Evolutionary conservation across 805 yeast species (phyloP), one percentile per base, ranked within the genome.

Genomic region (Myxozyma neglecta): DNA sequence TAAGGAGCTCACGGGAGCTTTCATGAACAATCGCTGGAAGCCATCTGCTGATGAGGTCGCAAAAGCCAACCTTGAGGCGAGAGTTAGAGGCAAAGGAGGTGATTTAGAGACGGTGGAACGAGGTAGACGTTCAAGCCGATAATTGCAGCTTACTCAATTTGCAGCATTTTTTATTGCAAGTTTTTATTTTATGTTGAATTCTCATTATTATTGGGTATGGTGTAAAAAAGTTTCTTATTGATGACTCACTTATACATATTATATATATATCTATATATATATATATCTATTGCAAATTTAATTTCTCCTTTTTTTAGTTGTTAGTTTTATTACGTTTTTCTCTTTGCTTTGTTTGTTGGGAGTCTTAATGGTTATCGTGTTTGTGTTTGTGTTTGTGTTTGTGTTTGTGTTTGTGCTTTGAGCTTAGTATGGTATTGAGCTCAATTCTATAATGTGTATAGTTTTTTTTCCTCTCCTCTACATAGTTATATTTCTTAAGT

Each of bases 21-120:
- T 60, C 44, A 35, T 56, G 63, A 53, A 58, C n/a, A 58, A 58
- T 14, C 56, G 62, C 46, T 47, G 57, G 51, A 52, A 53, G 34
- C n/a, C 37, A 13, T 24, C 55, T 40, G 46, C 20, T 10, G 35
- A 18, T 24, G 55, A 51, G 7, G 36, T 13, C 13, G 20, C 37
- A 24, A 16, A 14, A 8, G n/a, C 46, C 14, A 29, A 29, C 16
- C n/a, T n/a, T n/a, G 20, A 39, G 10, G 52, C 52, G 20, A 29
- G 16, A 24, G 55, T 20, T 10, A 24, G 13, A 3, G 35, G 49
- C 29, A 24, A 42, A 13, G 46, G 29, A 5, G 29, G 10, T 16
- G 18, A n/a, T n/a, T n/a, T 20, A 16, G 46, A 42, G 46, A 42
- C 46, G 18, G 44, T 14, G 18, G 53, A 37, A 18, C 53, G 44